These are phyloP conservation scores for Porcisia deanei DNA, from an alignment of 208 protist genomes.

Conservation along the genomic window DNA sequence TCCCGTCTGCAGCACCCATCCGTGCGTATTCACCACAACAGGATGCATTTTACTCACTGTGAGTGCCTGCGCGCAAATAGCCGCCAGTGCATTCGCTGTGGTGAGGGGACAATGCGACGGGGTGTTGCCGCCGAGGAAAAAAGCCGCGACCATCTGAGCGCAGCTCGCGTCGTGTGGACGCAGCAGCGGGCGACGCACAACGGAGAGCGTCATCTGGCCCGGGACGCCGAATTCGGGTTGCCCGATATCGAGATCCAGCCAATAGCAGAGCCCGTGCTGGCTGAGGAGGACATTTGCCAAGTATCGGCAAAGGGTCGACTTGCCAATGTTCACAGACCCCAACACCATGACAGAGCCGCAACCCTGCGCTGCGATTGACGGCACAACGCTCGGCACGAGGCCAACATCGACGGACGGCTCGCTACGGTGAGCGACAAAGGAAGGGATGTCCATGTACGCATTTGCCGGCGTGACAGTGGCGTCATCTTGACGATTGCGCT, in stretches of 20 bases:
- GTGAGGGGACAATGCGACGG: slow-evolving; percentile 46
- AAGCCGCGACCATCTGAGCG: slow-evolving; percentile 40
- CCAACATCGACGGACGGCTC: slow-evolving; percentile 40
- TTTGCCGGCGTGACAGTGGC: slow-evolving; percentile 4
- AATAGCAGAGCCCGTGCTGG: slow-evolving; percentile 74
- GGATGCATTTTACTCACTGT: slow-evolving; percentile 41
- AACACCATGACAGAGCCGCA: slow-evolving; percentile 67
- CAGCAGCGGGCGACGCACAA: slow-evolving; percentile 59
- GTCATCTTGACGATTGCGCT: slow-evolving; percentile 11
- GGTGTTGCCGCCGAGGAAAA: slow-evolving; percentile 57
- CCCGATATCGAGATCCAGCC: slow-evolving; percentile 85
- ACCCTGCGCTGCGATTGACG: slow-evolving; percentile 33
- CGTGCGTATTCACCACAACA: slow-evolving; percentile 91
- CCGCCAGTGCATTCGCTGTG: slow-evolving; percentile 47
- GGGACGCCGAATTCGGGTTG: slow-evolving; percentile 89
- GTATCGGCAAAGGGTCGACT: slow-evolving; percentile 84
- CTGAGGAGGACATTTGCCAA: slow-evolving; percentile 78
- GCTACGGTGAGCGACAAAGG: slow-evolving; percentile 56
- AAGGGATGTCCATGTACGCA: slow-evolving; percentile 69
- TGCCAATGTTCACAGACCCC: slow-evolving; percentile 78
- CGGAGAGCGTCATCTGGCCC: slow-evolving; percentile 63
- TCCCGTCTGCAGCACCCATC: slow-evolving; percentile 87
- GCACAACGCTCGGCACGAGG: slow-evolving; percentile 61
- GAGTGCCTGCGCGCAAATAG: slow-evolving; percentile 40
- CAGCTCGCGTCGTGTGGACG: slow-evolving; percentile 40